Conservation (phyloP, 1,139 yeast genomes). For the Kluyveromyces sp. region DNA sequence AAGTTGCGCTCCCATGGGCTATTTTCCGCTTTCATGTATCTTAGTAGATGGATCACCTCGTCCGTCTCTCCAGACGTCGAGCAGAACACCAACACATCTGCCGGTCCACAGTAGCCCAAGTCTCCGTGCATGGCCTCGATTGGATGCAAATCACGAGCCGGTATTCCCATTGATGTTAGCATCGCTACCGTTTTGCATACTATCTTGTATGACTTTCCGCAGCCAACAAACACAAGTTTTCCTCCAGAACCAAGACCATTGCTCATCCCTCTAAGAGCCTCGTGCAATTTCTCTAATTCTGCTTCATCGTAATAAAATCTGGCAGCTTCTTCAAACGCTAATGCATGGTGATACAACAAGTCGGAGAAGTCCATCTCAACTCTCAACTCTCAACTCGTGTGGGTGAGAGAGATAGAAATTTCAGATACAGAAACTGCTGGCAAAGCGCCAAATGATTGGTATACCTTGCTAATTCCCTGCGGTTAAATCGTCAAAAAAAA, state of each 20-base stretch:
- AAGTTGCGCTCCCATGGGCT: slow-evolving; percentile 25
- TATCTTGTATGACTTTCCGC: slow-evolving; percentile 78
- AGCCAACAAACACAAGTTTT: slow-evolving; percentile 68
- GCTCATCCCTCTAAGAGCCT: slow-evolving; percentile 2
- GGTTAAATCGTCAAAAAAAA: no score
- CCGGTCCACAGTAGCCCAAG: slow-evolving; percentile 55
- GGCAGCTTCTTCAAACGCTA: slow-evolving; percentile 14
- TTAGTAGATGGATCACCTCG: slow-evolving; percentile 42
- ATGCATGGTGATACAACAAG: slow-evolving; percentile 13
- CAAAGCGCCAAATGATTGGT: no score
- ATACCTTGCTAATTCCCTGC: no score
- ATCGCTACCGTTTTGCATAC: slow-evolving; percentile 77
- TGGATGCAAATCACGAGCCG: slow-evolving; percentile 66
- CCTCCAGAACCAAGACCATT: slow-evolving; percentile 6
- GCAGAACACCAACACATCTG: slow-evolving; percentile 54
- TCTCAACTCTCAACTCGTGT: background rate
- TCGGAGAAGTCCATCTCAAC: slow-evolving; percentile 9
- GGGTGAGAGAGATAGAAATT: no score
- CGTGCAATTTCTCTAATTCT: slow-evolving; percentile 1
- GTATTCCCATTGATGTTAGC: slow-evolving; percentile 67
- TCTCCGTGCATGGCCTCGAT: slow-evolving; percentile 90
- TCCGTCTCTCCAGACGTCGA: slow-evolving; percentile 82
- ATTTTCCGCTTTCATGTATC: slow-evolving; percentile 13
- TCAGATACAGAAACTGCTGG: no score
- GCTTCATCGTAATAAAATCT: slow-evolving; percentile 10